Evolutionary conservation across 2,329 filamentous ascomycete genomes (phyloP), one percentile per base, ranked within the genome.

Genomic region (Chaetomium olivaceum): DNA sequence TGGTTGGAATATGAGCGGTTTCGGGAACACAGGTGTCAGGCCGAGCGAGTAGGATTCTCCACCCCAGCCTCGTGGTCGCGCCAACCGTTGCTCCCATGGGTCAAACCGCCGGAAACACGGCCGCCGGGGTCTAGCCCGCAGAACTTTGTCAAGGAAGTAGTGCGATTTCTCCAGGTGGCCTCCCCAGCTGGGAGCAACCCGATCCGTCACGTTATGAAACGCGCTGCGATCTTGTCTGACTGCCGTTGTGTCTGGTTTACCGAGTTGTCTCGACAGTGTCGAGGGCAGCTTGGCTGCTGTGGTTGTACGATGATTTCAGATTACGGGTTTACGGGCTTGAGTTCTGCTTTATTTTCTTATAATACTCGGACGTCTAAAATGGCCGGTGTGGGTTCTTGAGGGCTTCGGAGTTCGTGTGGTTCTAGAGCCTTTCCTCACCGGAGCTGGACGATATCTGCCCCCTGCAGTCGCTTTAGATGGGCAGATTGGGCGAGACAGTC

Each of bases 21-120:
- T 80, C 73, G 77, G 78, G 61, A 78, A 79, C 68, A 77, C 76
- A 55, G 77, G 76, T 64, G 75, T 77, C 61, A 76, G 76, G 71
- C 71, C 75, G 29, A 73, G 71, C 64, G 76, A 78, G 61, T 68
- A 74, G 61, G 71, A 67, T 33, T 67, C 65, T 36, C 27, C 62
- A 36, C 31, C 25, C 25, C 21, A 12, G 56, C 31, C 31, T 36
- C 39, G 59, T 58, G 25, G 12, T 14, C 21, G 19, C 51, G 46
- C 19, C 4, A 51, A 43, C 14, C 46, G 46, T 16, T 46, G 29
- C 29, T 23, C 33, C 16, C n/a, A 31, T 21, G 52, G 25, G 19
- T 29, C 50, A 19, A 31, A 16, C 11, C 33, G 19, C 12, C 27
- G 39, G 31, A n/a, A 23, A 46, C 36, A 5, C 4, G 12, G 55